phyloP scores from a whole-genome alignment of 2,329 filamentous ascomycete genomes.

The Colletotrichum shisoi region DNA sequence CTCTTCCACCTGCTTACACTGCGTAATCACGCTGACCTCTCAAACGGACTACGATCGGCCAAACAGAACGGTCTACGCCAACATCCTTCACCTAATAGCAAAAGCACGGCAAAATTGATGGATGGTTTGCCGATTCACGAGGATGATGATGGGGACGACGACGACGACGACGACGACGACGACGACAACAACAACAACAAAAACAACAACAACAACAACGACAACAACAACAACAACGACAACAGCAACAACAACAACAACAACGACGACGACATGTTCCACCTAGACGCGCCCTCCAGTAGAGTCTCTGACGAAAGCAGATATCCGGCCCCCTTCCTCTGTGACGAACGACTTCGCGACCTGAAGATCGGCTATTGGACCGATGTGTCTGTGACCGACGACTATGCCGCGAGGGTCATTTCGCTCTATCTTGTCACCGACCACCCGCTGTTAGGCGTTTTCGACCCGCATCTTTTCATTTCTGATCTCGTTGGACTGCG shows the following conservation, averaged over 20 bases:
- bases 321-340: conserved; percentile 37
- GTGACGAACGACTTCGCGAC: conserved; percentile 44
- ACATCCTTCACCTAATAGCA: not conserved
- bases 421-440: conserved; percentile 51
- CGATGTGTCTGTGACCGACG: conserved; percentile 44
- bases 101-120: not conserved
- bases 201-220: too few relatives aligned
- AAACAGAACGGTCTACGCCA: not conserved
- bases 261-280: not conserved
- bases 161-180: not conserved
- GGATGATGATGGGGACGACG: too few relatives aligned
- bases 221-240: too few relatives aligned
- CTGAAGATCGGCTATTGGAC: conserved; percentile 50
- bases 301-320: not conserved
- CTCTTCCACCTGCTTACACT: not conserved
- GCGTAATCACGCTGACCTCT: not conserved
- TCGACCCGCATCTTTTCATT: conserved; percentile 49
- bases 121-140: not conserved
- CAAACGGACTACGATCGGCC: not conserved
- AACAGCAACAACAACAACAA: too few relatives aligned
- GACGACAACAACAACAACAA: too few relatives aligned
- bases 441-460: conserved; percentile 50
- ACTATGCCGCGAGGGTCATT: conserved; percentile 47
- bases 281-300: not conserved
- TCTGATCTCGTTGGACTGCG: conserved; percentile 44